phyloP scores from a whole-genome alignment of 1,284 basidiomycete genomes.

The Tylopilus sp. region DNA sequence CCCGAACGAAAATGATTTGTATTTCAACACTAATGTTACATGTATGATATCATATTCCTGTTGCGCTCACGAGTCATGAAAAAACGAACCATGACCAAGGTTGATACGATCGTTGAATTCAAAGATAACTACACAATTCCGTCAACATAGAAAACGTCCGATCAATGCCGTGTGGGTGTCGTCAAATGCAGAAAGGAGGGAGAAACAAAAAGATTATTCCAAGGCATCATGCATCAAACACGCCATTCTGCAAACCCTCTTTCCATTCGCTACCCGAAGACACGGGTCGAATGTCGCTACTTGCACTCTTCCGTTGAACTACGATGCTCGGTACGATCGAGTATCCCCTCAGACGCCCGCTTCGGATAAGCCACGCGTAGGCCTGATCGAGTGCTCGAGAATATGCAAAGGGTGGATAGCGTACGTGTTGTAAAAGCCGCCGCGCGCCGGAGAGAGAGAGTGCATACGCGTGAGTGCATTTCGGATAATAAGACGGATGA shows the following conservation, averaged over 20 bases:
- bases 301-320: conserved; percentile 66
- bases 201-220: not conserved
- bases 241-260: conserved; percentile 60
- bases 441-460: conserved; percentile 66
- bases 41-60: not conserved
- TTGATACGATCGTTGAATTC: too few relatives aligned
- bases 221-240: conserved; percentile 47
- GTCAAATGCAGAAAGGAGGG: too few relatives aligned
- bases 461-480: conserved; percentile 78
- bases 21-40: not conserved
- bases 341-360: conserved; percentile 63
- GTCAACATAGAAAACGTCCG: too few relatives aligned
- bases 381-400: conserved; percentile 84
- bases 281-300: conserved; percentile 66
- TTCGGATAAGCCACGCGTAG: conserved; percentile 73
- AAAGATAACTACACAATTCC: too few relatives aligned
- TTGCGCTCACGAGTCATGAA: not conserved
- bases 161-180: too few relatives aligned
- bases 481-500: conserved; percentile 68
- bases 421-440: conserved; percentile 64
- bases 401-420: conserved; percentile 75
- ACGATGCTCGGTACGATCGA: conserved; percentile 74
- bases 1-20: not conserved
- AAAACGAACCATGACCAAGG: not conserved
- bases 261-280: conserved; percentile 66